phyloP scores from a whole-genome alignment of 306 rosid species.

The Calophaca sinica region DNA sequence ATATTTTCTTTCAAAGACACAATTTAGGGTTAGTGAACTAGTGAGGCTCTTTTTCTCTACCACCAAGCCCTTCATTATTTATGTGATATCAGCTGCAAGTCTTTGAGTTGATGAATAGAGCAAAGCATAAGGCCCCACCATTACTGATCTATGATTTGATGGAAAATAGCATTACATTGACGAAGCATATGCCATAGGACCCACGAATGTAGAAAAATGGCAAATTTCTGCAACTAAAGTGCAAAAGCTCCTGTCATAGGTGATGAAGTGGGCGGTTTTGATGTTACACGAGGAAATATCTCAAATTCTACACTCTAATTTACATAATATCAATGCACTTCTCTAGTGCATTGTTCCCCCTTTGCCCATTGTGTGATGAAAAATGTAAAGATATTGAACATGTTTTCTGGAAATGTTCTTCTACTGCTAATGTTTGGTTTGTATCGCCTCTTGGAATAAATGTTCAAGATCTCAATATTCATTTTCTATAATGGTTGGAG shows the following conservation, averaged over 20 bases:
- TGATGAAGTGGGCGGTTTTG: neutral
- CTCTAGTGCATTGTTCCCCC: no score
- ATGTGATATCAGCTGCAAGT: neutral
- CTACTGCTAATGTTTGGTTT: no score
- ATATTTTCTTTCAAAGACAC: neutral
- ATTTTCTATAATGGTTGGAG: no score
- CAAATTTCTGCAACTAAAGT: neutral
- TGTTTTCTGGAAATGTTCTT: no score
- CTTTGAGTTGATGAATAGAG: slow-evolving; percentile 30
- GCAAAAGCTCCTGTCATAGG: neutral
- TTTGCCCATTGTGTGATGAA: no score
- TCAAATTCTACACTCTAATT: no score
- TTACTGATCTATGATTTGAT: slow-evolving; percentile 37
- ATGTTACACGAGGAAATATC: no score
- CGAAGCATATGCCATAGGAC: slow-evolving; percentile 41
- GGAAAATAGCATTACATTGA: neutral
- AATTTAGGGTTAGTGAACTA: slow-evolving; percentile 2
- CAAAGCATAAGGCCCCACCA: slow-evolving; percentile 35
- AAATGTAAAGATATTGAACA: no score
- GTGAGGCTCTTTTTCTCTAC: neutral
- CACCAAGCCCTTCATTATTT: neutral
- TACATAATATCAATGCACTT: no score
- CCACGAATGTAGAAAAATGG: slow-evolving; percentile 5
- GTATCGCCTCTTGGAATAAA: no score
- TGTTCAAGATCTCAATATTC: no score